Percentiles rank a stretch among this genome's conserved stretches.
These are phyloP conservation scores for Aspergillus wentii DNA, from an alignment of 495 filamentous ascomycete genomes.

Conservation along the genomic window DNA sequence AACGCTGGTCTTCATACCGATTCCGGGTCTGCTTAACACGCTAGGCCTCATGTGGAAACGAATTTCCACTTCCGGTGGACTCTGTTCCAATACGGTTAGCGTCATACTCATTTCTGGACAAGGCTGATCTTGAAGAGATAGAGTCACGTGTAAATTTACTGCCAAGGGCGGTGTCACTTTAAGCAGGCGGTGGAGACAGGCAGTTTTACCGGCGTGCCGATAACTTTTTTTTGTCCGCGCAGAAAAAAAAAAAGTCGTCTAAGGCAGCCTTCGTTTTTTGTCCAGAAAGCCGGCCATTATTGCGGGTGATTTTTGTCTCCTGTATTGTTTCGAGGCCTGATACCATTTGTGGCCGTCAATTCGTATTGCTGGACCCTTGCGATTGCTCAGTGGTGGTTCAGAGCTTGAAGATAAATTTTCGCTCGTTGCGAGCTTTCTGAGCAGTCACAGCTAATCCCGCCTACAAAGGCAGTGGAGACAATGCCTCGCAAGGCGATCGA, in stretches of 20 bases:
- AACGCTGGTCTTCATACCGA: no score
- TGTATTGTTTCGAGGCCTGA: not conserved
- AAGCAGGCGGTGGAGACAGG: conserved; percentile 11
- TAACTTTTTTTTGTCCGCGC: conserved; percentile 21
- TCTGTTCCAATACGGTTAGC: no score
- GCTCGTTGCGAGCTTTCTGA: not conserved
- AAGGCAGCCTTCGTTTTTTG: not conserved
- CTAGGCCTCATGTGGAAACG: no score
- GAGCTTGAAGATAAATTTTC: conserved; percentile 1
- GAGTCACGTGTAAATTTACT: not conserved
- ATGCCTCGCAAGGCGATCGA: conserved; percentile 65
- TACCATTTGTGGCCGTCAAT: not conserved
- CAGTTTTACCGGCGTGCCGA: conserved; percentile 6
- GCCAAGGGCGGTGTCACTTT: conserved; percentile 9
- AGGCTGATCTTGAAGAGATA: no score
- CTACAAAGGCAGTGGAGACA: conserved; percentile 1
- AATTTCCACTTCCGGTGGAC: no score
- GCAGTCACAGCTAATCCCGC: conserved; percentile 18
- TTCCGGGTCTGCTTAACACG: no score
- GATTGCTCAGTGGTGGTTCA: not conserved
- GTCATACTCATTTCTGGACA: no score
- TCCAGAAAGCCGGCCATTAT: no score
- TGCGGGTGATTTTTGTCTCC: not conserved
- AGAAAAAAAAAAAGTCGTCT: no score
- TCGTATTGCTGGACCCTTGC: not conserved